Conservation (phyloP, 345 rosid species). For the Stellera chamaejasme region DNA sequence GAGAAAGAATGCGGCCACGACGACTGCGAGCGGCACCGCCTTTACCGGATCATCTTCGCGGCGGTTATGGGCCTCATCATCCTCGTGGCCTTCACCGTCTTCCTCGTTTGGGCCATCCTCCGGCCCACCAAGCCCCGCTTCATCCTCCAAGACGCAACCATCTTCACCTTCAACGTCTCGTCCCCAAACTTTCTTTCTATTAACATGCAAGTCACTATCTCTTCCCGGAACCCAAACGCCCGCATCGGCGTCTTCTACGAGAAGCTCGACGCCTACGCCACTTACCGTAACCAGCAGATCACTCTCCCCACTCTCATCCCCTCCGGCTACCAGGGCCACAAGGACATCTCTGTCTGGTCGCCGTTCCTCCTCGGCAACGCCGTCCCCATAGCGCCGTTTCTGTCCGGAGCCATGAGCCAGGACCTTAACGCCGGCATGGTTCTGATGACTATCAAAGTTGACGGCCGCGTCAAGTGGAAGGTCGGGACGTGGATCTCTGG, state of each 20-base stretch:
- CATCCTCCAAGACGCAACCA: slow-evolving; percentile 56
- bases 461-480: slow-evolving; percentile 56
- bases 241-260: slow-evolving; percentile 54
- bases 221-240: slow-evolving; percentile 58
- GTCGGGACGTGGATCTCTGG: slow-evolving; percentile 79
- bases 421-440: slow-evolving; percentile 51
- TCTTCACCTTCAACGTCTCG: slow-evolving; percentile 47
- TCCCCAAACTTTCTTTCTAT: slow-evolving; percentile 32
- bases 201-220: slow-evolving; percentile 52
- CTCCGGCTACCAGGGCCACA: slow-evolving; percentile 51
- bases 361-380: slow-evolving; percentile 41
- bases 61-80: slow-evolving; percentile 12
- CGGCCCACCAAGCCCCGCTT: slow-evolving; percentile 61
- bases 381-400: slow-evolving; percentile 42
- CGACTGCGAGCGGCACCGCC: slow-evolving; percentile 13
- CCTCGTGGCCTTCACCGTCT: slow-evolving; percentile 26
- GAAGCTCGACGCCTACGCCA: slow-evolving; percentile 36
- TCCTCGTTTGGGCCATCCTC: slow-evolving; percentile 46
- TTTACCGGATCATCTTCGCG: slow-evolving; percentile 14
- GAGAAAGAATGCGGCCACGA: slow-evolving; percentile 27
- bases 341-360: slow-evolving; percentile 58
- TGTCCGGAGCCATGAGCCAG: slow-evolving; percentile 30
- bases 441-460: slow-evolving; percentile 42
- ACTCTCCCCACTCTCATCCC: slow-evolving; percentile 49
- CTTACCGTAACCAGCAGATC: slow-evolving; percentile 72